Evolutionary conservation across 1,139 yeast species (phyloP), one percentile per base, ranked within the genome.

Genomic region (Scheffersomyces illinoinensis): DNA sequence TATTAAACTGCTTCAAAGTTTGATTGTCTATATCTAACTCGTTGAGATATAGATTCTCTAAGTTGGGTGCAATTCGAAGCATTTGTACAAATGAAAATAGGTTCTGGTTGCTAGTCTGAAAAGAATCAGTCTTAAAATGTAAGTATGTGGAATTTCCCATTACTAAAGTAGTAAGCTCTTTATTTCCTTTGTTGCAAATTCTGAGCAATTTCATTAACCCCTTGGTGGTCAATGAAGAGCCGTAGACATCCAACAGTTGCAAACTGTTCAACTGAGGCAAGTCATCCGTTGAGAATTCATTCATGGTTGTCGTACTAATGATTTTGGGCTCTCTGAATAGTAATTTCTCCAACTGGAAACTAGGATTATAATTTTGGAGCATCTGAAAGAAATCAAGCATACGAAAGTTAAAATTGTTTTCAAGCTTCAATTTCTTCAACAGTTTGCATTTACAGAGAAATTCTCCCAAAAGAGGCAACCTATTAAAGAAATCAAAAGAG

Each of bases 11-110:
- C 51, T 69, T 70, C 72, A 79, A 70, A 0, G 82, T 70, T 8
- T 71, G 69, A 59, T 74, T 74, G 60, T 79, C 84, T 48, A 80
- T 64, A 53, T 78, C 81, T 58, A 78, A 59, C 54, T 80, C 83
- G 52, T 76, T 72, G 48, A 80, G 60, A 33, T 68, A 71, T 8
- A 80, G 67, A 4, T 62, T 59, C 7, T 61, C 56, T 10, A 80
- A 62, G 1, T 62, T 50, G 0, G 80, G 81, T 1, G 68, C 70
- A 0, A 65, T 47, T 6, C 57, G 53, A 4, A 79, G 61, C 1
- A 78, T 64, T 4, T 72, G 71, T 23, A 50, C 58, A 8, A 76
- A 59, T 20, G 68, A 64, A 7, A 75, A 59, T 46, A 65, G 64
- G 1, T 64, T 58, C 52, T 58, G 62, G 47, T 43, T 57, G 21